These are phyloP conservation scores for Fusarium tjaetaba DNA, from an alignment of 2,329 filamentous ascomycete genomes.

Conservation along the genomic window DNA sequence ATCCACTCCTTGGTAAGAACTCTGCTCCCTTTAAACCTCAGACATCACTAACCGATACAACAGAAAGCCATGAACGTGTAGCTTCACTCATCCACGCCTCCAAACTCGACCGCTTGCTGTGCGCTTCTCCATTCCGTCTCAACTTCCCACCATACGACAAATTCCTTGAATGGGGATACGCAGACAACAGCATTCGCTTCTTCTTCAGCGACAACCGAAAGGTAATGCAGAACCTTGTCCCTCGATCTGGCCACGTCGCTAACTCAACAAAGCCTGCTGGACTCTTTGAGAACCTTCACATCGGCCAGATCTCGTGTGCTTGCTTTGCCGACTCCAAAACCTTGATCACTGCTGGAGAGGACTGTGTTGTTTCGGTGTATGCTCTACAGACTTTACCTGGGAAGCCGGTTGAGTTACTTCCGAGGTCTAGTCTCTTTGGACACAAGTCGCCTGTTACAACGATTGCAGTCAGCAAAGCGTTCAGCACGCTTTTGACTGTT, in stretches of 20 bases:
- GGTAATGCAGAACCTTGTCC: conserved; percentile 49
- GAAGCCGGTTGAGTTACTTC: conserved; percentile 81
- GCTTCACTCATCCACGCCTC: conserved; percentile 80
- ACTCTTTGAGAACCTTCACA: conserved; percentile 92
- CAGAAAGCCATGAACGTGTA: conserved; percentile 79
- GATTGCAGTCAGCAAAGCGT: conserved; percentile 86
- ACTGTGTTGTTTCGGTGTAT: conserved; percentile 91
- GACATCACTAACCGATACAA: background rate
- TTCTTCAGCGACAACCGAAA: conserved; percentile 86
- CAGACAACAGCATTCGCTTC: conserved; percentile 92
- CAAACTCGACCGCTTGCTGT: conserved; percentile 84
- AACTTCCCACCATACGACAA: conserved; percentile 94
- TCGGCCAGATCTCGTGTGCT: conserved; percentile 85
- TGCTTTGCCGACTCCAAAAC: conserved; percentile 90
- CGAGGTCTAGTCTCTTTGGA: conserved; percentile 85
- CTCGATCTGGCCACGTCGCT: conserved; percentile 33
- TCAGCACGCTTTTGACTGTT: conserved; percentile 87
- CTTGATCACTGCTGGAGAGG: conserved; percentile 89
- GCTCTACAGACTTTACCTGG: conserved; percentile 70
- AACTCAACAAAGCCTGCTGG: conserved; percentile 69
- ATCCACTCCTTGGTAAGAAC: conserved; percentile 73
- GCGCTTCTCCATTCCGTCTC: conserved; percentile 83
- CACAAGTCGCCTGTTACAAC: conserved; percentile 85
- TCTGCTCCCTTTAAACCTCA: fast-evolving
- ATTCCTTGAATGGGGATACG: conserved; percentile 95